Conservation (phyloP, 2,329 filamentous ascomycete genomes). For the Parastagonospora avenae region DNA sequence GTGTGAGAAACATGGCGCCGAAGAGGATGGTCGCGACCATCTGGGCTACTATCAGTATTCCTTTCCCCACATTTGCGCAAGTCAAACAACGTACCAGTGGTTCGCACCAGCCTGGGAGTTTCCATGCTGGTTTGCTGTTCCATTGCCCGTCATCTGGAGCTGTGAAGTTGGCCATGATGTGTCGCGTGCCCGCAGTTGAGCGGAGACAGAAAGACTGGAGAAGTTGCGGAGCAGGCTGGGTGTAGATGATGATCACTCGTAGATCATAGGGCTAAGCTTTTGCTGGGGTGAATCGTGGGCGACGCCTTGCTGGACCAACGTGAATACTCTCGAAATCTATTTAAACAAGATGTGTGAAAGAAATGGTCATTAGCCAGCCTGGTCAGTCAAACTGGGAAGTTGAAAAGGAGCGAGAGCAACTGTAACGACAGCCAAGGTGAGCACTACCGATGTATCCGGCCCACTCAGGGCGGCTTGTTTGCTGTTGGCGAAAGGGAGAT, state of each 20-base stretch:
- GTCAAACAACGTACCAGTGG: slow-evolving; percentile 38
- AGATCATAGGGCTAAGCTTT: not conserved
- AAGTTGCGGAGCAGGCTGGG: not conserved
- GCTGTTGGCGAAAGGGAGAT: not conserved
- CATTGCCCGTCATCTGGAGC: slow-evolving; percentile 31
- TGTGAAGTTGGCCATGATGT: slow-evolving; percentile 18
- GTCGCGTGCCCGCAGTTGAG: slow-evolving; percentile 2
- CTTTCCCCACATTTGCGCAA: not conserved
- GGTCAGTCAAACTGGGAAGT: not conserved
- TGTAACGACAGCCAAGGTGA: not conserved
- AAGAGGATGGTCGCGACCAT: slow-evolving; percentile 59
- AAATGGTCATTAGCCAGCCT: not conserved
- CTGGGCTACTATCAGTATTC: slow-evolving; percentile 33
- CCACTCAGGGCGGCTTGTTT: not conserved
- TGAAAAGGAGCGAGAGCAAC: not conserved
- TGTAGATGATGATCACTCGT: not conserved
- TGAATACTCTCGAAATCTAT: not conserved
- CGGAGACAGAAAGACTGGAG: not conserved
- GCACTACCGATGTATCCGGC: not conserved
- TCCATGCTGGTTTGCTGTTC: slow-evolving; percentile 50
- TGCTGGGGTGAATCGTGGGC: not conserved
- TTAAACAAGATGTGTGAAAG: not conserved
- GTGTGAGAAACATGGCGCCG: slow-evolving; percentile 55
- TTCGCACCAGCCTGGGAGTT: slow-evolving; percentile 50
- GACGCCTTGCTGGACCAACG: not conserved